Conservation (phyloP, 768 basidiomycete genomes). For the Trametes gibbosa region DNA sequence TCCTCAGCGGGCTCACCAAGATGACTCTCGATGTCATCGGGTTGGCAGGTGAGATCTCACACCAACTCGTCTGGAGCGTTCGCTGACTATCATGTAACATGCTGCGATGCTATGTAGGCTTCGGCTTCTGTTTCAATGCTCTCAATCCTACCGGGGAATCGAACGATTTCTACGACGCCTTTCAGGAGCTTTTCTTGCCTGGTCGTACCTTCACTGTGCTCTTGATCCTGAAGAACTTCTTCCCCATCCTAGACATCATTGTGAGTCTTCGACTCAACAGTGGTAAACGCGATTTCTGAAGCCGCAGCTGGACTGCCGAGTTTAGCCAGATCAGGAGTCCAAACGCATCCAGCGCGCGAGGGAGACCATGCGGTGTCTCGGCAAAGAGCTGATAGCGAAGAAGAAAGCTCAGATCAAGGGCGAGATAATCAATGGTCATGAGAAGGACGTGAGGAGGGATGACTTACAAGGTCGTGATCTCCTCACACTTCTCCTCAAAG, state of each 20-base stretch:
- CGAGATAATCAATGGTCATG: background rate
- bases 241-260: slow-evolving; percentile 26
- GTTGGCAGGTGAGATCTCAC: slow-evolving; percentile 30
- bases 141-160: slow-evolving; percentile 25
- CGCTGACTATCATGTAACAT: background rate
- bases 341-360: slow-evolving; percentile 10
- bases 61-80: background rate
- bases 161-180: slow-evolving; percentile 33
- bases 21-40: slow-evolving; percentile 42
- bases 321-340: slow-evolving; percentile 6
- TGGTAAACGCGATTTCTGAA: too few relatives aligned
- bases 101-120: slow-evolving; percentile 23
- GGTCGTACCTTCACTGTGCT: background rate
- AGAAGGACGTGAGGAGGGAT: background rate
- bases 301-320: too few relatives aligned
- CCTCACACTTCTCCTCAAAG: slow-evolving; percentile 55
- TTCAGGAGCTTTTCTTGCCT: slow-evolving; percentile 24
- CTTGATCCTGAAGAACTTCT: slow-evolving; percentile 7
- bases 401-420: slow-evolving; percentile 29
- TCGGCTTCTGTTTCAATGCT: slow-evolving; percentile 34
- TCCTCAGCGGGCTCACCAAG: slow-evolving; percentile 33
- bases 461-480: slow-evolving; percentile 48
- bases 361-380: slow-evolving; percentile 26
- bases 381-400: slow-evolving; percentile 27
- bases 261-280: background rate